These are phyloP conservation scores for Collybiopsis confluens DNA, from an alignment of 768 basidiomycete genomes.

Conservation along the genomic window DNA sequence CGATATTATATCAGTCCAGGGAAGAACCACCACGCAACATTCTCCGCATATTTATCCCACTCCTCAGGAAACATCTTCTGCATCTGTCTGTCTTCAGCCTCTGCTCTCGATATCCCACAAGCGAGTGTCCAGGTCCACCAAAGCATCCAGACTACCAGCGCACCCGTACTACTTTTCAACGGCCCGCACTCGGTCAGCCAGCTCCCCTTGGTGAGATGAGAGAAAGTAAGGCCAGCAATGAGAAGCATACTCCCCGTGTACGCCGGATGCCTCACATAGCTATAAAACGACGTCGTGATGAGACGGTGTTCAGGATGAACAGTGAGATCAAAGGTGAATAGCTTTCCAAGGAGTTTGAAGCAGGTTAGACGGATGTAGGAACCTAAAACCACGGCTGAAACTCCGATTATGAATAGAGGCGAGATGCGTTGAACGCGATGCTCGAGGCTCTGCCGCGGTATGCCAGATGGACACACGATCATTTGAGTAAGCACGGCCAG, in stretches of 20 bases:
- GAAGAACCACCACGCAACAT: slow-evolving; percentile 42
- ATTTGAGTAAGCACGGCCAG: slow-evolving; percentile 17
- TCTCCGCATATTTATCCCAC: slow-evolving; percentile 41
- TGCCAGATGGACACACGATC: slow-evolving; percentile 30
- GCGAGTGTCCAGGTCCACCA: slow-evolving; percentile 43
- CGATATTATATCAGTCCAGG: slow-evolving; percentile 31
- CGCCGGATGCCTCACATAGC: slow-evolving; percentile 51
- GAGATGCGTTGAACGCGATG: slow-evolving; percentile 31
- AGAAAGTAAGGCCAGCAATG: slow-evolving; percentile 40
- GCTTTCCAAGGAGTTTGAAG: slow-evolving; percentile 46
- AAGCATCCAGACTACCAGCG: slow-evolving; percentile 21
- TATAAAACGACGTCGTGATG: slow-evolving; percentile 45
- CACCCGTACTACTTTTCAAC: slow-evolving; percentile 17
- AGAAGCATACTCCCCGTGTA: slow-evolving; percentile 52
- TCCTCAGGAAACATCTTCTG: slow-evolving; percentile 36
- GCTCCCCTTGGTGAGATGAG: slow-evolving; percentile 42
- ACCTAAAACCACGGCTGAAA: slow-evolving; percentile 38
- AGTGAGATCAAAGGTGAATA: slow-evolving; percentile 60
- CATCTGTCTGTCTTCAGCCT: slow-evolving; percentile 45
- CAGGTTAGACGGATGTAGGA: slow-evolving; percentile 48
- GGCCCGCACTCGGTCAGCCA: slow-evolving; percentile 36
- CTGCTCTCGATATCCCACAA: slow-evolving; percentile 38
- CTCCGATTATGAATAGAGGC: slow-evolving; percentile 41
- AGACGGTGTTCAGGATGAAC: slow-evolving; percentile 48
- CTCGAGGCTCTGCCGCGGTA: slow-evolving; percentile 18